Evolutionary conservation across 163 green algal genomes (phyloP).

Genomic region (Scenedesmus sp.): DNA sequence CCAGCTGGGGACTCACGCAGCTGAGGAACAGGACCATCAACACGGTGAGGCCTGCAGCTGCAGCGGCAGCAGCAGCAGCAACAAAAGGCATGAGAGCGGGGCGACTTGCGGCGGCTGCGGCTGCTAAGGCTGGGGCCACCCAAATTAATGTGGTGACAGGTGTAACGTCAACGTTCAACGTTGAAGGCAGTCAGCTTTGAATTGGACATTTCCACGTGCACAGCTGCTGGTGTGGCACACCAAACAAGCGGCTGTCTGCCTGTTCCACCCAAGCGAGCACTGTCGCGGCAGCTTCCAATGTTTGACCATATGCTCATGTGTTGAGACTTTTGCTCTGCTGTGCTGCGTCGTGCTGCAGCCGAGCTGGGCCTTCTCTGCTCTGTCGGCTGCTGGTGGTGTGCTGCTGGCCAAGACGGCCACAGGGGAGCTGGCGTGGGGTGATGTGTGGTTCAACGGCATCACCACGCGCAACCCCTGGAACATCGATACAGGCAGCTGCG

Average conservation of each 20-base stretch:
- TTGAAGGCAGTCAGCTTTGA: too few relatives aligned
- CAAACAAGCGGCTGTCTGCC: too few relatives aligned
- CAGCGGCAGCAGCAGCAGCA: neutral
- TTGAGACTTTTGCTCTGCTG: neutral
- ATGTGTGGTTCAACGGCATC: constrained; percentile 42
- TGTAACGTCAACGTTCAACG: too few relatives aligned
- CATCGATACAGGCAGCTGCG: constrained; percentile 39
- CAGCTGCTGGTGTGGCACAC: too few relatives aligned
- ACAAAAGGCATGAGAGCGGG: too few relatives aligned
- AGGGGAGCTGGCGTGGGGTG: constrained; percentile 52
- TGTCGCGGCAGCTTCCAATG: neutral
- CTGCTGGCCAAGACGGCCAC: constrained; percentile 51
- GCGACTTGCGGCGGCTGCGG: too few relatives aligned
- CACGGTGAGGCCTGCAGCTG: constrained; percentile 23
- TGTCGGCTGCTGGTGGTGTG: constrained; percentile 32
- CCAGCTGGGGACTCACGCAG: constrained; percentile 28
- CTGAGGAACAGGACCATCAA: constrained; percentile 29
- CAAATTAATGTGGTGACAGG: too few relatives aligned
- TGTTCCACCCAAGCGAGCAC: too few relatives aligned
- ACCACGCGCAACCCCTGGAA: constrained; percentile 55
- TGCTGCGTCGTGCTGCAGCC: constrained; percentile 17
- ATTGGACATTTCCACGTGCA: too few relatives aligned
- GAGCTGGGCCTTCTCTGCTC: constrained; percentile 28
- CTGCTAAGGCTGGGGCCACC: too few relatives aligned
- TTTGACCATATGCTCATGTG: neutral